Conservation (phyloP, 257 asterid species). For the Henckelia pumila region DNA sequence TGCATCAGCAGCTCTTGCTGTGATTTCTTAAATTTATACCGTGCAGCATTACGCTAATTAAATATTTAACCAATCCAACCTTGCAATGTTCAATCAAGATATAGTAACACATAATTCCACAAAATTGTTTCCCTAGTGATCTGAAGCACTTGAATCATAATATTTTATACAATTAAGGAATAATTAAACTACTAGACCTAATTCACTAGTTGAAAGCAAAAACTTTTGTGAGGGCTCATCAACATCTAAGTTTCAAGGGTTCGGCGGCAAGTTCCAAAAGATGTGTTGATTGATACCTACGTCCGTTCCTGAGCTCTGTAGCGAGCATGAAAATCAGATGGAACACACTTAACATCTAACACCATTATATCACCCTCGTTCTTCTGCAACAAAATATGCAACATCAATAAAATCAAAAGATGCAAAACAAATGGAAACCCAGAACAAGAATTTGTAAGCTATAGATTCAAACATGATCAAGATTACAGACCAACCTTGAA, state of each 20-base stretch:
- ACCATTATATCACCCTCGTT: slow-evolving; percentile 75
- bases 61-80: slow-evolving; percentile 6
- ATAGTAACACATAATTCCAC: slow-evolving; percentile 1
- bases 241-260: slow-evolving; percentile 19
- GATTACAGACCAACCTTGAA: slow-evolving; percentile 13
- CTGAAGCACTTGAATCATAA: background rate
- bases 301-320: slow-evolving; percentile 89
- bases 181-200: slow-evolving; percentile 7
- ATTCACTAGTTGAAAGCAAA: background rate
- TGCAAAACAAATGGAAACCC: background rate
- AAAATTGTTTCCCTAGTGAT: background rate
- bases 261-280: slow-evolving; percentile 14
- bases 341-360: slow-evolving; percentile 73
- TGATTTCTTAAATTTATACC: slow-evolving; percentile 9
- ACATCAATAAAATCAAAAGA: slow-evolving; percentile 21
- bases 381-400: slow-evolving; percentile 54
- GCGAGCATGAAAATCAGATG: slow-evolving; percentile 86
- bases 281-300: slow-evolving; percentile 59
- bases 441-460: too few species aligned
- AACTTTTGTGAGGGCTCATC: slow-evolving; percentile 1
- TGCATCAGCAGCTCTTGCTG: background rate
- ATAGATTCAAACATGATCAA: too few species aligned
- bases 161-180: background rate
- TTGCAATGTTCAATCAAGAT: background rate
- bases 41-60: background rate